Evolutionary conservation across 177 flowering plant genomes (phyloP).

Genomic region (Telopea speciosissima): DNA sequence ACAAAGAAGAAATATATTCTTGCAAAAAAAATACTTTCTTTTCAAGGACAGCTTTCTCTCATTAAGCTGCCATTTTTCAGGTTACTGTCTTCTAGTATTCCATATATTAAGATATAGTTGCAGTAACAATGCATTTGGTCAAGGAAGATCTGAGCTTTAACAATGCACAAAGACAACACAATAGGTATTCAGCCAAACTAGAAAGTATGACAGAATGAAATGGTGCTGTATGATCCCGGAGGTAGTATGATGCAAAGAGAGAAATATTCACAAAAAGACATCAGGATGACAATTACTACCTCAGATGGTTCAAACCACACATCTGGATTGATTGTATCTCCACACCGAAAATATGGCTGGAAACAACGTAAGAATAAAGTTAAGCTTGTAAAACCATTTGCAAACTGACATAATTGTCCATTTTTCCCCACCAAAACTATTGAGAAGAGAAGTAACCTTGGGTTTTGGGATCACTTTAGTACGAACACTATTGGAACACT

Average conservation of each 20-base stretch:
- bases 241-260: not conserved
- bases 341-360: conserved; percentile 78
- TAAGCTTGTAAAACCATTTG: conserved; percentile 5
- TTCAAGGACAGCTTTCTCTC: not conserved
- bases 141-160: not conserved
- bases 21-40: too few relatives aligned
- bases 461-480: conserved; percentile 71
- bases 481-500: conserved; percentile 77
- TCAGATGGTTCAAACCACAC: conserved; percentile 98
- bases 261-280: not conserved
- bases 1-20: not conserved
- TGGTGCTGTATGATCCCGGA: not conserved
- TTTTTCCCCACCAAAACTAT: not conserved
- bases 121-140: not conserved
- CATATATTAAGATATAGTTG: too few relatives aligned
- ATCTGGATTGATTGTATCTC: conserved; percentile 77
- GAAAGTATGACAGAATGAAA: not conserved
- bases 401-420: not conserved
- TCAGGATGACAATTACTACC: conserved; percentile 37
- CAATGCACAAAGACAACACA: not conserved
- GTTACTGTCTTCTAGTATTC: not conserved
- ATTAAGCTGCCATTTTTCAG: not conserved
- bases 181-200: not conserved
- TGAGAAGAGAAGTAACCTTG: conserved; percentile 41
- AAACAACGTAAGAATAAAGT: conserved; percentile 12